These are phyloP conservation scores for Chrysoporthe deuterocubensis DNA, from an alignment of 2,329 filamentous ascomycete genomes.

Conservation along the genomic window DNA sequence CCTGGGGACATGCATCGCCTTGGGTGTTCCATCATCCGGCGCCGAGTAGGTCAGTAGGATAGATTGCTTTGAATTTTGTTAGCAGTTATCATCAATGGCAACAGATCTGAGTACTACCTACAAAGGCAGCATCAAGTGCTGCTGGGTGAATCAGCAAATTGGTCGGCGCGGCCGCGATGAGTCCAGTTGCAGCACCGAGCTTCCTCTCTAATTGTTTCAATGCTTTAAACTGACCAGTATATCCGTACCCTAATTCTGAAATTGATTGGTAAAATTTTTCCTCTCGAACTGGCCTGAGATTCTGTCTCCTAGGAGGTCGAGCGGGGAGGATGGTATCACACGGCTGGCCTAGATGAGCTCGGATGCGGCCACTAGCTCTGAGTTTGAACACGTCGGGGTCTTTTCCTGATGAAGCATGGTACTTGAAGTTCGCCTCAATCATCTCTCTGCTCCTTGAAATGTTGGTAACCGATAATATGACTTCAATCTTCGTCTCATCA, in stretches of 20 bases:
- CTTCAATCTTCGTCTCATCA: background rate
- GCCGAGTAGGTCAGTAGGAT: background rate
- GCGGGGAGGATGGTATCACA: background rate
- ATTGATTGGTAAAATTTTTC: background rate
- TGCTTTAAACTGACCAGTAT: background rate
- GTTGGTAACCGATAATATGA: background rate
- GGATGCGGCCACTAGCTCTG: background rate
- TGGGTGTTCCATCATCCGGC: background rate
- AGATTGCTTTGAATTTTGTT: background rate
- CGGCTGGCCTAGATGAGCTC: background rate
- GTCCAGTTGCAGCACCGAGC: slow-evolving; percentile 1
- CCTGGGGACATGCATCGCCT: background rate
- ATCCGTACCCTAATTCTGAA: background rate
- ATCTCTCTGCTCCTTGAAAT: background rate
- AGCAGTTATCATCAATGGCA: no score
- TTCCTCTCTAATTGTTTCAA: background rate
- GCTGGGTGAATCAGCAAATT: background rate
- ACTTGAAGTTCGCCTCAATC: slow-evolving; percentile 10
- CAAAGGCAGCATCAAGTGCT: background rate
- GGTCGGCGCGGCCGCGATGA: background rate
- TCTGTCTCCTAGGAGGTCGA: background rate
- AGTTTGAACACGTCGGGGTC: slow-evolving; percentile 3
- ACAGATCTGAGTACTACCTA: background rate
- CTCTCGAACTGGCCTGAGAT: background rate
- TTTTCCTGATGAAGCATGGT: background rate